Base-by-base conservation (phyloP, 129 eudicot genomes). In the Flaveria ramosissima region DNA sequence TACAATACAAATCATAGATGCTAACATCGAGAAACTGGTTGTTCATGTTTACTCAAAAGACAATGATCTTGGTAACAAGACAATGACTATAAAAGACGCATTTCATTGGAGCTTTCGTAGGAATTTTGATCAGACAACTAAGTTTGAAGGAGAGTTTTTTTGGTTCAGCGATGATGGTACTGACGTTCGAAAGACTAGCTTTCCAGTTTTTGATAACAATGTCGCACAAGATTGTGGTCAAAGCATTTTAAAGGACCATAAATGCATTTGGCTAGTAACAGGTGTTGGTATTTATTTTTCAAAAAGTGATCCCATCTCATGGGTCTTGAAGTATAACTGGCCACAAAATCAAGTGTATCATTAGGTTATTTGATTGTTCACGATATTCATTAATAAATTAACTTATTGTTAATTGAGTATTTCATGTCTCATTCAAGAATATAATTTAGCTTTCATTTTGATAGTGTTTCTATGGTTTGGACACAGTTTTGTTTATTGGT, bases 31-130 rank as follows among this genome's bases (percentile, higher is more conserved):
- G 1, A 50, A 64, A 6, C 51, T 48, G 6, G 23, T 75, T 75
- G 52, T 36, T 64, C 80, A 64, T 51, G 73, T 76, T 67, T 20
- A 7, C 36, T 76, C 80, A 6, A 51, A 65, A 50, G 65, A 65
- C 65, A 20, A 66, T 64, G 73, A 76, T 51, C 16, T 76, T 17
- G 66, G 55, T 16, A 76, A 64, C 50, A 51, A 4, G 30, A 76
- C 80, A 53, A 46, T 76, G 65, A 51, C 65, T 30, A 23, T 12
- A 19, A n/a, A 50, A 7, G 41, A 19, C 2, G 39, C 47, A 4
- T 76, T 76, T 19, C 26, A 65, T 48, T 65, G 73, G 80, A 36
- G 7, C 39, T 36, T 76, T 57, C 65, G 73, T 14, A 21, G 20
- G 52, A 52, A 67, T 76, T 20, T 36, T 64, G 27, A 15, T 32